Evolutionary conservation across 345 rosid genomes (phyloP).

Genomic region (Barbarea vulgaris): DNA sequence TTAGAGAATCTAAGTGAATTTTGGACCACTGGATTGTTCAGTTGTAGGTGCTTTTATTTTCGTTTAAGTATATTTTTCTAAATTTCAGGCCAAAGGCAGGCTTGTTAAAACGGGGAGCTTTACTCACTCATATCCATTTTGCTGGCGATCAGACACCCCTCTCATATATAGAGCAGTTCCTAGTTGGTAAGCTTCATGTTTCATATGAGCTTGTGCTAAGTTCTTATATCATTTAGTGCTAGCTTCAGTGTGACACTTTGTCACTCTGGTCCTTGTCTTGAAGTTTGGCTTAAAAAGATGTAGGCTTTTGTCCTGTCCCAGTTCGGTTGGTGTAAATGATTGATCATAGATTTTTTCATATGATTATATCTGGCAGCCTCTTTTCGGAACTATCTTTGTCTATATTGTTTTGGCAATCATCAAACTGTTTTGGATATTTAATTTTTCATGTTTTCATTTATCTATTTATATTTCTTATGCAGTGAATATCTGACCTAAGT

Average conservation of each 20-base stretch:
- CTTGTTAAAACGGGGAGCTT: constrained; percentile 85
- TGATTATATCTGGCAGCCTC: background rate
- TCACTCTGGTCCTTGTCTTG: background rate
- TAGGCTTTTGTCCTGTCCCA: background rate
- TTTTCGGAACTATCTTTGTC: background rate
- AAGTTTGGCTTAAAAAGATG: constrained; percentile 6
- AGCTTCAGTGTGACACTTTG: constrained; percentile 18
- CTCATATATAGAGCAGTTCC: constrained; percentile 97
- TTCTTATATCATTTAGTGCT: constrained; percentile 18
- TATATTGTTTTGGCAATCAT: constrained; percentile 12
- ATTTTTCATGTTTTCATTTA: constrained; percentile 16
- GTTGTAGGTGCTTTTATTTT: background rate
- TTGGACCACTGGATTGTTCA: background rate
- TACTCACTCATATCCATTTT: constrained; percentile 84
- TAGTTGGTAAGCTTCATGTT: constrained; percentile 66
- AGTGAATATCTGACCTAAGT: constrained; percentile 5
- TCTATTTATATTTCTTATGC: background rate
- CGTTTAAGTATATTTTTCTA: background rate
- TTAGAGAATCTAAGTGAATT: constrained; percentile 11
- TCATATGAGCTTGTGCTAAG: constrained; percentile 17
- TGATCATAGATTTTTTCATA: background rate
- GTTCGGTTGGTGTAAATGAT: background rate
- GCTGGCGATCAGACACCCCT: constrained; percentile 97
- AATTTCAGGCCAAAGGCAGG: constrained; percentile 81
- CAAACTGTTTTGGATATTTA: background rate